Conservation (phyloP, 1,139 yeast genomes). For the Geotrichum histeridarum region DNA sequence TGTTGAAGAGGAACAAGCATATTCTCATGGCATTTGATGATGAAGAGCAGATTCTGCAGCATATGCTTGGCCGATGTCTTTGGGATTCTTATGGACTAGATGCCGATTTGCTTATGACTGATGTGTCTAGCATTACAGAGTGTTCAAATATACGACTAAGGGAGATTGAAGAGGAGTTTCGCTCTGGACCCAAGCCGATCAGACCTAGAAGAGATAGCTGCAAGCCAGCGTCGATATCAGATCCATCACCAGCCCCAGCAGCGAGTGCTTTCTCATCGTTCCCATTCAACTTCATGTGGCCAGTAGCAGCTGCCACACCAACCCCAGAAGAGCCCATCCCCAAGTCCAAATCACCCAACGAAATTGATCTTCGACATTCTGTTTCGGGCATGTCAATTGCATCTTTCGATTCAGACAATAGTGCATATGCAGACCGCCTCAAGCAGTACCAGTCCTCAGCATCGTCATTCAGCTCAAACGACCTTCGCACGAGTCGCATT, state of each 20-base stretch:
- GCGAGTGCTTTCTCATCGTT: neutral
- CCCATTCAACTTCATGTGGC: slow-evolving; percentile 16
- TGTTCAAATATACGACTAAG: slow-evolving; percentile 28
- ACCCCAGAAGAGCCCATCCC: neutral
- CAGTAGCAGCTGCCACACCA: neutral
- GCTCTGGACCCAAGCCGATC: slow-evolving; percentile 15
- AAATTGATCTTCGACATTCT: neutral
- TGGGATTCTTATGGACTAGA: slow-evolving; percentile 45
- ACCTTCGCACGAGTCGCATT: neutral
- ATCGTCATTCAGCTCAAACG: slow-evolving; percentile 19
- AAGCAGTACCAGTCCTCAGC: slow-evolving; percentile 14
- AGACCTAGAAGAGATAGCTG: neutral
- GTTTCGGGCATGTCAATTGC: slow-evolving; percentile 10
- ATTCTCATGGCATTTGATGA: slow-evolving; percentile 50
- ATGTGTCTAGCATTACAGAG: slow-evolving; percentile 37
- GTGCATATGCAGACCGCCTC: neutral
- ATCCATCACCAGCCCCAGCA: neutral
- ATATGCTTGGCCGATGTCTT: slow-evolving; percentile 51
- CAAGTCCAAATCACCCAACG: neutral
- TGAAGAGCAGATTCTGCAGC: slow-evolving; percentile 59
- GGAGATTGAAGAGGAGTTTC: slow-evolving; percentile 29
- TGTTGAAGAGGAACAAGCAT: slow-evolving; percentile 49
- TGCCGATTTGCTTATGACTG: slow-evolving; percentile 48
- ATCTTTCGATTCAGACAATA: slow-evolving; percentile 10
- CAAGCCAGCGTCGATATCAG: neutral